These are phyloP conservation scores for Huiozyma sinensis DNA, from an alignment of 805 yeast genomes.

Conservation along the genomic window DNA sequence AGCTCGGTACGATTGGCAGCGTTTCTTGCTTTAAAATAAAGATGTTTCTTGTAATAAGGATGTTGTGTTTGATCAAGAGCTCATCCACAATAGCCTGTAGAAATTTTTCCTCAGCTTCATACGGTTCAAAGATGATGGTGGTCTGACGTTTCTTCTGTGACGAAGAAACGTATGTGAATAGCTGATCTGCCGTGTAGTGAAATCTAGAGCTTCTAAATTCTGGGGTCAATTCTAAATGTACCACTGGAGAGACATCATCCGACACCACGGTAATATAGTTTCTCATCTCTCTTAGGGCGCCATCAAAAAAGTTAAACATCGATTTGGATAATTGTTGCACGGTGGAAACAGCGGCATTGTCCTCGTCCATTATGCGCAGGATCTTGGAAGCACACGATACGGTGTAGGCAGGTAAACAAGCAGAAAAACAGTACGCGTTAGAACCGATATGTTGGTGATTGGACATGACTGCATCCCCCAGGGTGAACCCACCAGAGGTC, in stretches of 20 bases:
- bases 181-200: slow-evolving; percentile 18
- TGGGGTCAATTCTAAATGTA: slow-evolving; percentile 52
- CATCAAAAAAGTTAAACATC: slow-evolving; percentile 33
- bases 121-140: slow-evolving; percentile 27
- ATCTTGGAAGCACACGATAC: slow-evolving; percentile 55
- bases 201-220: slow-evolving; percentile 26
- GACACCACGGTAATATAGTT: slow-evolving; percentile 45
- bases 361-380: slow-evolving; percentile 38
- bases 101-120: slow-evolving; percentile 43
- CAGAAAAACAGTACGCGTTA: slow-evolving; percentile 84
- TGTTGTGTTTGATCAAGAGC: slow-evolving; percentile 38
- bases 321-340: slow-evolving; percentile 33
- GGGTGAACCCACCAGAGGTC: slow-evolving; percentile 88
- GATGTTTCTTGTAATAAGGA: slow-evolving; percentile 57
- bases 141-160: slow-evolving; percentile 26
- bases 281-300: slow-evolving; percentile 26
- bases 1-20: slow-evolving; percentile 54
- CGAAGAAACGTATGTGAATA: slow-evolving; percentile 16
- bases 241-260: slow-evolving; percentile 48
- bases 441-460: slow-evolving; percentile 89
- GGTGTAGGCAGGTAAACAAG: slow-evolving; percentile 86
- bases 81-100: slow-evolving; percentile 58
- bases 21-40: slow-evolving; percentile 62
- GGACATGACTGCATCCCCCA: slow-evolving; percentile 74
- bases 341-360: slow-evolving; percentile 25